Evolutionary conservation across 805 yeast genomes (phyloP).

Genomic region (Geotrichum ghanense): DNA sequence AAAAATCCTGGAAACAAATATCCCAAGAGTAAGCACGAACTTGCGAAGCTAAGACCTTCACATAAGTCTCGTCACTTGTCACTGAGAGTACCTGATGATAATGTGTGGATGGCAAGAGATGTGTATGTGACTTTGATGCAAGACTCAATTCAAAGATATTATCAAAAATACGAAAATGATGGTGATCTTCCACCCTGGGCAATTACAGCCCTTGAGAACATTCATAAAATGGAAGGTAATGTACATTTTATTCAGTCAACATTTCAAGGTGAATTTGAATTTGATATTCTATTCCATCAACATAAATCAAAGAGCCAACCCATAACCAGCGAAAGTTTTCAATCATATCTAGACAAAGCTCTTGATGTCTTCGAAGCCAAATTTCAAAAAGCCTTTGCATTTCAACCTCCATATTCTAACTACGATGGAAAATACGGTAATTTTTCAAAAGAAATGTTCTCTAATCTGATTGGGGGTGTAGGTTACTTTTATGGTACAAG

Average conservation of each 20-base stretch:
- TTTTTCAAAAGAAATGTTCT: constrained; percentile 70
- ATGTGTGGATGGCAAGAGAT: constrained; percentile 70
- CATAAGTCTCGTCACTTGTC: constrained; percentile 53
- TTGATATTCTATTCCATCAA: constrained; percentile 52
- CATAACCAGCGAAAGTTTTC: constrained; percentile 11
- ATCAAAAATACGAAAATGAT: constrained; percentile 22
- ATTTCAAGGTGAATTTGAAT: constrained; percentile 64
- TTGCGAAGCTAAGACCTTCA: constrained; percentile 16
- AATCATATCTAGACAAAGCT: constrained; percentile 23
- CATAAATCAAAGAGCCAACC: constrained; percentile 30
- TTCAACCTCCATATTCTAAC: constrained; percentile 40
- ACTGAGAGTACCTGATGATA: constrained; percentile 56
- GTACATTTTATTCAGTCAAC: constrained; percentile 69
- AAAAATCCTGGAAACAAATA: constrained; percentile 40
- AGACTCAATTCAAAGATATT: constrained; percentile 48
- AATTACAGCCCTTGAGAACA: constrained; percentile 43
- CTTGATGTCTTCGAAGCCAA: constrained; percentile 36
- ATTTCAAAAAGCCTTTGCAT: constrained; percentile 39
- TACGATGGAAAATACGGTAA: constrained; percentile 24
- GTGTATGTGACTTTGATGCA: constrained; percentile 58
- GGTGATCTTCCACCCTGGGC: constrained; percentile 30
- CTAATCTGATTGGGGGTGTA: constrained; percentile 82
- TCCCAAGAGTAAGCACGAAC: constrained; percentile 44
- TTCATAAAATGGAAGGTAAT: constrained; percentile 56
- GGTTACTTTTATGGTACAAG: constrained; percentile 81